phyloP scores from a whole-genome alignment of 2,329 filamentous ascomycete genomes.

The Cladophialophora exuberans region DNA sequence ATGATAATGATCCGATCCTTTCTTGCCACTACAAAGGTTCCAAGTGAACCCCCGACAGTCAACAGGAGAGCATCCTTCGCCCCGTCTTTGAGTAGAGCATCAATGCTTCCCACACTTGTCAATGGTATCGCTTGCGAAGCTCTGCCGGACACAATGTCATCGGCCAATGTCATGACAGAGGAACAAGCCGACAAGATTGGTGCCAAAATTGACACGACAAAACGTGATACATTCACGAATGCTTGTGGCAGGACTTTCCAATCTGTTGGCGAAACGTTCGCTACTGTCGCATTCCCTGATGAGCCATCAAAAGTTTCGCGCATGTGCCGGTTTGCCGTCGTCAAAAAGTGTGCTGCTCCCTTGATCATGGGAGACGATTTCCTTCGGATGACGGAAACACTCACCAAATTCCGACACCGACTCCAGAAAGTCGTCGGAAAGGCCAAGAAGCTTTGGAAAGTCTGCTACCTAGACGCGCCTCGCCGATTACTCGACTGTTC shows the following conservation, averaged over 20 bases:
- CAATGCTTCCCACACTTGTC: slow-evolving; percentile 12
- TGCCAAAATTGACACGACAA: not conserved
- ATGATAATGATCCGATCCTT: too few relatives aligned
- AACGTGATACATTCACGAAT: not conserved
- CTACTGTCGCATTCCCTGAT: not conserved
- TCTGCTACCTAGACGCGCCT: not conserved
- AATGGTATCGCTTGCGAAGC: slow-evolving; percentile 10
- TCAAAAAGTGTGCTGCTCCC: slow-evolving; percentile 12
- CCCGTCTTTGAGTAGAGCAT: too few relatives aligned
- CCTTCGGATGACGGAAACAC: slow-evolving; percentile 22
- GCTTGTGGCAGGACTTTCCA: not conserved
- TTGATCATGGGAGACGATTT: slow-evolving; percentile 26
- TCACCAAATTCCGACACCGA: slow-evolving; percentile 17
- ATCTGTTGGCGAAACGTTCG: not conserved
- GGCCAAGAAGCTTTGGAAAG: not conserved
- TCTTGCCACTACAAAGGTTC: too few relatives aligned
- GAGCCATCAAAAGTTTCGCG: not conserved
- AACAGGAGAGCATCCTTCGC: too few relatives aligned
- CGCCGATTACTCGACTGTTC: not conserved
- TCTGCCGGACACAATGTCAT: slow-evolving; percentile 23
- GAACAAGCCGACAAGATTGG: slow-evolving; percentile 4
- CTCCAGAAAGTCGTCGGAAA: not conserved
- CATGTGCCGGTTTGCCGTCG: slow-evolving; percentile 2
- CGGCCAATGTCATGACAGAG: slow-evolving; percentile 18
- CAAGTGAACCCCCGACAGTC: too few relatives aligned